Evolutionary conservation across 1,284 basidiomycete species (phyloP).

Genomic region (Microstroma glucosiphilum): DNA sequence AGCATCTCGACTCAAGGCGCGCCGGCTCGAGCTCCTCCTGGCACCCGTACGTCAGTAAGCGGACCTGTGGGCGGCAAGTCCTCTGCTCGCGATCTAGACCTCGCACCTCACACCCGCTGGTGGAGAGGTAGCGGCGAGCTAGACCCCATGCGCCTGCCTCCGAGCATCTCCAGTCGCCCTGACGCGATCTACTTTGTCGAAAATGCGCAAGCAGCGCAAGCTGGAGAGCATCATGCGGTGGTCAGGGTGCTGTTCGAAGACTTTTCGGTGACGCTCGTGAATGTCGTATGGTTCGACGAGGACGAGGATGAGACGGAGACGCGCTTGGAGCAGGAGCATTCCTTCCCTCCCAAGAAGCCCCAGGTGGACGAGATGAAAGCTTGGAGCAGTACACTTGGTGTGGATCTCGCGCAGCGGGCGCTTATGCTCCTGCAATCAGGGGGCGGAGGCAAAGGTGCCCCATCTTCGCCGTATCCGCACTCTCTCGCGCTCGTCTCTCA

Average conservation of each 20-base stretch:
- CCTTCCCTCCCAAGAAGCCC: slow-evolving; percentile 28
- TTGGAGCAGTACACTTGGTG: slow-evolving; percentile 68
- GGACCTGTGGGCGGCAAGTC: neutral
- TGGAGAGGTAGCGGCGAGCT: slow-evolving; percentile 33
- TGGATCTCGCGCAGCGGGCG: slow-evolving; percentile 60
- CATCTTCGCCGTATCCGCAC: slow-evolving; percentile 64
- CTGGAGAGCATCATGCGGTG: neutral
- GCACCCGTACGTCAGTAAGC: slow-evolving; percentile 6
- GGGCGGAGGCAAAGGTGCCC: neutral
- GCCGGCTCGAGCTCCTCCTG: neutral
- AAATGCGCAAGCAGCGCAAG: neutral
- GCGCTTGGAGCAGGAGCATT: slow-evolving; percentile 22
- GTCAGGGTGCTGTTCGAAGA: slow-evolving; percentile 37
- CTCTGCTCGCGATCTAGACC: slow-evolving; percentile 35
- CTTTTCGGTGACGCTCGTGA: slow-evolving; percentile 31
- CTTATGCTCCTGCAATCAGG: neutral
- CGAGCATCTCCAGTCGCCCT: slow-evolving; percentile 27
- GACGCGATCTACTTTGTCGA: slow-evolving; percentile 23
- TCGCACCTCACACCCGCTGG: slow-evolving; percentile 36
- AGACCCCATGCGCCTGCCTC: slow-evolving; percentile 27
- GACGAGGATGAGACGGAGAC: slow-evolving; percentile 30
- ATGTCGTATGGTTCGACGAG: slow-evolving; percentile 28
- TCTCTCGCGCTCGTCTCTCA: slow-evolving; percentile 62
- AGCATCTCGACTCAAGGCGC: too few relatives aligned
- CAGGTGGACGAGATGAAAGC: slow-evolving; percentile 62